Evolutionary conservation across 441 rosid species (phyloP).

Genomic region (Corymbia citriodora): DNA sequence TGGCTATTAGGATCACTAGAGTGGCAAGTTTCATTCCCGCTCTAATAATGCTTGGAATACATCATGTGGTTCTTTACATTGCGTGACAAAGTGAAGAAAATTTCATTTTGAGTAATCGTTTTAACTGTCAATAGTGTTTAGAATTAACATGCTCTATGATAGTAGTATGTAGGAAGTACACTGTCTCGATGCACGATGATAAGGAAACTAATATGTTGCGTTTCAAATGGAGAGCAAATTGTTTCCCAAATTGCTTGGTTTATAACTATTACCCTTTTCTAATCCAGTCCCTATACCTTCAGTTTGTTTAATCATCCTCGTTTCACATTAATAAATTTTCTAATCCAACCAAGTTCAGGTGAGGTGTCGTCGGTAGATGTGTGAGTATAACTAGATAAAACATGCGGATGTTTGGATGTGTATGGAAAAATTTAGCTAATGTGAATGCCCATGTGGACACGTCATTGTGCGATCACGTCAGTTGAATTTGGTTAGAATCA

Average conservation of each 20-base stretch:
- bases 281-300: background rate
- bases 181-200: background rate
- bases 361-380: background rate
- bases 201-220: background rate
- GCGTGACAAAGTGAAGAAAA: background rate
- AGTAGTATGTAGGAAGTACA: background rate
- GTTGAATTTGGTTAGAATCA: background rate
- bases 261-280: background rate
- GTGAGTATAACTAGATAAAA: too few species aligned
- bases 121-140: background rate
- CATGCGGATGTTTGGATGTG: background rate
- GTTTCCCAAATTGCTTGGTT: background rate
- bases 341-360: background rate
- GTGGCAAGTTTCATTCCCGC: background rate
- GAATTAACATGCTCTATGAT: background rate
- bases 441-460: fast-evolving
- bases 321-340: background rate
- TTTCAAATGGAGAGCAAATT: background rate
- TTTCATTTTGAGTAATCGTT: background rate
- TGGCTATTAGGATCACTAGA: background rate
- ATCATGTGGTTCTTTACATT: background rate
- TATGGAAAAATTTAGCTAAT: background rate
- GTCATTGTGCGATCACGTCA: background rate
- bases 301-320: background rate
- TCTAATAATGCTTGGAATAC: background rate